Evolutionary conservation across 306 rosid genomes (phyloP).

Genomic region (Prunus kanzakura): DNA sequence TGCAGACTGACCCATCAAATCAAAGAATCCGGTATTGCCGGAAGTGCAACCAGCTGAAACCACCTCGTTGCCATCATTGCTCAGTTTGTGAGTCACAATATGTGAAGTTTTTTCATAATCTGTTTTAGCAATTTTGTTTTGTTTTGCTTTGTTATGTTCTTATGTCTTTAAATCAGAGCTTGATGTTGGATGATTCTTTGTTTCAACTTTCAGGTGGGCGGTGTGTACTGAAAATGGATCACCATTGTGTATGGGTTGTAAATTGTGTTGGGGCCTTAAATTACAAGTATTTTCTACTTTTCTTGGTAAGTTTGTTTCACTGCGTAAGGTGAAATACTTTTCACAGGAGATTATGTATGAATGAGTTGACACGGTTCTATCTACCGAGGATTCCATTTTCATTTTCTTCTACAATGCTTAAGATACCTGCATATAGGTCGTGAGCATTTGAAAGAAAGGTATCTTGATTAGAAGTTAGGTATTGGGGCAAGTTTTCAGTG

Average conservation of each 20-base stretch:
- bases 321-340: conserved; percentile 5
- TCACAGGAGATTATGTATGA: background rate
- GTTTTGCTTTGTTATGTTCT: background rate
- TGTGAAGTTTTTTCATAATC: background rate
- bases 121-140: background rate
- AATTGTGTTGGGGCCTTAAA: conserved; percentile 96
- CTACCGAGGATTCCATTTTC: conserved; percentile 13
- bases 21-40: conserved; percentile 74
- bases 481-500: background rate
- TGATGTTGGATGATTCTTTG: conserved; percentile 20
- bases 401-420: conserved; percentile 1
- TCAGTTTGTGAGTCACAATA: conserved; percentile 82
- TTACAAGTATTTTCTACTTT: conserved; percentile 90
- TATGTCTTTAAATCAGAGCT: background rate
- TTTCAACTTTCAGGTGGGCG: conserved; percentile 72
- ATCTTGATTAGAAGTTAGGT: background rate
- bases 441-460: background rate
- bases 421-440: background rate
- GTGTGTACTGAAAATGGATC: conserved; percentile 98
- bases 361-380: conserved; percentile 3
- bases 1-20: conserved; percentile 49
- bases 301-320: conserved; percentile 64
- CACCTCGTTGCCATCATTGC: conserved; percentile 95
- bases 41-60: conserved; percentile 85
- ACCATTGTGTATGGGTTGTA: conserved; percentile 99